Percentiles rank a stretch among this genome's conserved stretches.
These are phyloP conservation scores for Starmera caribaea DNA, from an alignment of 805 yeast species.

Conservation along the genomic window DNA sequence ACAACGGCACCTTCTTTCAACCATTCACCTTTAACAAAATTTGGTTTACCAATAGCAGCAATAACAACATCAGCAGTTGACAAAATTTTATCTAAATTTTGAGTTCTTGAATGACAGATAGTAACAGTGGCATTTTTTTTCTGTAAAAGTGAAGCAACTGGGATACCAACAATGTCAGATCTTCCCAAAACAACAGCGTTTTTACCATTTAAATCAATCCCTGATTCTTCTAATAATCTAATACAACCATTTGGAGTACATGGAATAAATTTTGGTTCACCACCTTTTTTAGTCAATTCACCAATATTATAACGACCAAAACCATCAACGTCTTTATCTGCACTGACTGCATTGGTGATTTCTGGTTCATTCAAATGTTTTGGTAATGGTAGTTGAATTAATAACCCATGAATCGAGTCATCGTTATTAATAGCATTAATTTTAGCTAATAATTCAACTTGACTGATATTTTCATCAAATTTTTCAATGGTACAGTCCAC, in stretches of 20 bases:
- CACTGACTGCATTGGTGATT: slow-evolving; percentile 56
- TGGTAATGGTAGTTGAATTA: slow-evolving; percentile 75
- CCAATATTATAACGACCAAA: slow-evolving; percentile 73
- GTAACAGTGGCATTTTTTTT: slow-evolving; percentile 73
- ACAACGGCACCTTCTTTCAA: slow-evolving; percentile 57
- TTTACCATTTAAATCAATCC: slow-evolving; percentile 49
- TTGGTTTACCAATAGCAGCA: slow-evolving; percentile 67
- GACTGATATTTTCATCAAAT: slow-evolving; percentile 46
- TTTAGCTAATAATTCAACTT: slow-evolving; percentile 42
- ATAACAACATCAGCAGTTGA: slow-evolving; percentile 65
- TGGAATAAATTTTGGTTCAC: slow-evolving; percentile 62
- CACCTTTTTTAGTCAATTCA: slow-evolving; percentile 65
- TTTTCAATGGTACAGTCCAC: slow-evolving; percentile 52
- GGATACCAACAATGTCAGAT: slow-evolving; percentile 80
- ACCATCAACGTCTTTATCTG: slow-evolving; percentile 75
- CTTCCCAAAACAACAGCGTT: slow-evolving; percentile 81
- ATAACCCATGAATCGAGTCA: slow-evolving; percentile 54
- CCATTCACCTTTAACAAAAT: slow-evolving; percentile 69
- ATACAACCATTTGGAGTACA: slow-evolving; percentile 82
- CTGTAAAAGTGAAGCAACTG: slow-evolving; percentile 61
- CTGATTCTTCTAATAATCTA: slow-evolving; percentile 48
- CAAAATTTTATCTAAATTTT: slow-evolving; percentile 39
- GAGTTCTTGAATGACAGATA: slow-evolving; percentile 59
- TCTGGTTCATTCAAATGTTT: slow-evolving; percentile 55
- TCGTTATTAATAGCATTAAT: slow-evolving; percentile 52